phyloP scores from a whole-genome alignment of 345 rosid species.

The Toxicodendron radicans region DNA sequence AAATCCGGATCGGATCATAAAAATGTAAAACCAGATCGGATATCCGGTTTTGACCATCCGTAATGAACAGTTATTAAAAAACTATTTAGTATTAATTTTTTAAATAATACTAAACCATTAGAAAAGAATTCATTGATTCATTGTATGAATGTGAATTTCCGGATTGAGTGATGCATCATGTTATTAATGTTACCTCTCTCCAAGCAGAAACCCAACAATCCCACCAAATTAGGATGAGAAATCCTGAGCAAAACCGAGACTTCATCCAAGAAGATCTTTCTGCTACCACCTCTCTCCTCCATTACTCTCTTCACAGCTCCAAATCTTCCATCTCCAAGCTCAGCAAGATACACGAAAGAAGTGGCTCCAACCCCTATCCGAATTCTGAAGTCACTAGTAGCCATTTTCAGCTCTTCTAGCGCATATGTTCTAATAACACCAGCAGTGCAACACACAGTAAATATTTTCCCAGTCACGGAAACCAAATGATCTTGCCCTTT shows the following conservation, averaged over 20 bases:
- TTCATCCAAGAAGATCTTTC: constrained; percentile 53
- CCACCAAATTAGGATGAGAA: constrained; percentile 53
- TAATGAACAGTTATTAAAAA: too few relatives aligned
- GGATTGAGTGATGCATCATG: neutral
- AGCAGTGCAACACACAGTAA: constrained; percentile 6
- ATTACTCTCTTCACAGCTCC: constrained; percentile 55
- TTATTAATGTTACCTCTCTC: constrained; percentile 37
- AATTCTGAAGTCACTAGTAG: constrained; percentile 40
- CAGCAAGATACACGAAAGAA: constrained; percentile 47
- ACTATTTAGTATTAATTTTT: too few relatives aligned
- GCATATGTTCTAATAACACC: constrained; percentile 38
- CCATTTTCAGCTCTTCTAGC: constrained; percentile 42
- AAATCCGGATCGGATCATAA: too few relatives aligned
- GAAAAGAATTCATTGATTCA: too few relatives aligned
- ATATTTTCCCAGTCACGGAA: neutral
- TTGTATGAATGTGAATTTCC: too few relatives aligned
- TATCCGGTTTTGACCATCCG: too few relatives aligned
- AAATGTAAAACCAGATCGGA: too few relatives aligned
- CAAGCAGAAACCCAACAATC: constrained; percentile 47
- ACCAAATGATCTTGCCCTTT: neutral
- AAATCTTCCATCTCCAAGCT: constrained; percentile 43
- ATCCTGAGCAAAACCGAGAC: constrained; percentile 50
- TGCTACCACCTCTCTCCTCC: constrained; percentile 48
- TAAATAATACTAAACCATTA: too few relatives aligned
- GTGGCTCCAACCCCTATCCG: constrained; percentile 47